Base-by-base conservation (phyloP, 805 yeast species). In the Peterozyma toletana region DNA sequence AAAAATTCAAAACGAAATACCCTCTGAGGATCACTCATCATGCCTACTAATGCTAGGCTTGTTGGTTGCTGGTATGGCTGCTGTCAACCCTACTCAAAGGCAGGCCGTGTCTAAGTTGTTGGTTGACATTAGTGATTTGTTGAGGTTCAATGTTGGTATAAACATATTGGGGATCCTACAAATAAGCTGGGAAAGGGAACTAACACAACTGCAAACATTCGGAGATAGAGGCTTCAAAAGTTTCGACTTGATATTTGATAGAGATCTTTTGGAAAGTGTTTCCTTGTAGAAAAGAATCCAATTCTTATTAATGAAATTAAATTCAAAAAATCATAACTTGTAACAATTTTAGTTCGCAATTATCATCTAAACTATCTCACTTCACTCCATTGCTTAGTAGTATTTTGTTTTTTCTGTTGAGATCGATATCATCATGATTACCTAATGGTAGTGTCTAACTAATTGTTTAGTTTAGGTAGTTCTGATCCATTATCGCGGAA, bases 81-180 rank as follows among this genome's bases (percentile, higher is more conserved):
- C 38, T 16, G 35, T 40, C 31, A 30, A 18, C 3, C 33, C 33
- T 14, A 14, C 9, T 10, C 38, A 44, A n/a, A 40, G 33, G 29
- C 31, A 37, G 18, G 3, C 29, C n/a, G 18, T 44, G 15, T 31
- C 39, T 7, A 29, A 30, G 17, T 14, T 34, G n/a, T 30, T 44
- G 13, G 41, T 44, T 16, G 47, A 44, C 11, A 16, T 44, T 9
- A 40, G 44, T 9, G 44, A 44, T 40, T 40, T 44, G 39, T 38
- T 44, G 33, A 33, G 17, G 16, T 37, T 39, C 18, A 40, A 38
- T 29, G 40, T 44, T 27, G 47, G 44, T 9, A 18, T 40, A n/a
- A 44, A 44, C 29, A 40, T 44, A n/a, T 38, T 44, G 37, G 44
- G 47, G 11, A 33, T 44, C 3, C 34, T 44, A 16, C 47, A 44